Percentiles rank a stretch among this genome's conserved stretches.
Evolutionary conservation across 148 eudicot genomes (phyloP).

Genomic region (Chenopodium formosanum): DNA sequence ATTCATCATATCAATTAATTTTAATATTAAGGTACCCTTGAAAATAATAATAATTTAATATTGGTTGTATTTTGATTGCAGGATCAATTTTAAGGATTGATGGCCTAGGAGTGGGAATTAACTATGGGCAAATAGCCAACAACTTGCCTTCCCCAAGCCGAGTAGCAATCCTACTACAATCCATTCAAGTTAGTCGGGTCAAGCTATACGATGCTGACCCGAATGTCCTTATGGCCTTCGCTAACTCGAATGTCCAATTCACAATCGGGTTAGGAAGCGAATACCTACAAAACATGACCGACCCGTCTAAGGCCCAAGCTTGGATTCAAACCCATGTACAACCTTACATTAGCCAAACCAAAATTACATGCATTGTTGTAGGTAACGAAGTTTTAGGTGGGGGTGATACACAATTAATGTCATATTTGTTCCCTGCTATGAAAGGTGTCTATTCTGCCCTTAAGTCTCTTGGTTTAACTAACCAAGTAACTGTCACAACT

Average conservation of each 20-base stretch:
- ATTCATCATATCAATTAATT: too few relatives aligned
- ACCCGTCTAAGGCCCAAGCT: conserved; percentile 44
- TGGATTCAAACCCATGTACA: conserved; percentile 72
- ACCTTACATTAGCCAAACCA: conserved; percentile 55
- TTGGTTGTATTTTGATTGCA: conserved; percentile 20
- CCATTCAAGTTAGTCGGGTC: conserved; percentile 57
- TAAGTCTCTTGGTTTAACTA: conserved; percentile 42
- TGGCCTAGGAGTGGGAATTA: conserved; percentile 65
- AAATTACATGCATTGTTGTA: conserved; percentile 63
- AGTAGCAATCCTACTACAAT: conserved; percentile 48
- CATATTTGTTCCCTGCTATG: conserved; percentile 75
- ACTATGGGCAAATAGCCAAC: conserved; percentile 89
- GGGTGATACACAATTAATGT: conserved; percentile 39
- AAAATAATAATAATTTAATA: not conserved
- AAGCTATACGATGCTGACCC: conserved; percentile 90
- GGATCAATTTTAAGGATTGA: conserved; percentile 33
- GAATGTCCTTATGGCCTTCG: conserved; percentile 61
- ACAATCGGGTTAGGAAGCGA: conserved; percentile 67
- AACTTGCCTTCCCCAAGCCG: conserved; percentile 66
- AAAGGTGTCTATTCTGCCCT: conserved; percentile 53
- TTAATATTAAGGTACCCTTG: too few relatives aligned
- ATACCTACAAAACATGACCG: conserved; percentile 47
- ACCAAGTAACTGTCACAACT: conserved; percentile 60
- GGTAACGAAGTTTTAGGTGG: conserved; percentile 74
- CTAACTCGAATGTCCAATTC: conserved; percentile 59